Percentiles rank a stretch among this genome's conserved stretches.
phyloP scores from a whole-genome alignment of 1,139 yeast genomes.

The Nadsonia starkeyi-henricii region DNA sequence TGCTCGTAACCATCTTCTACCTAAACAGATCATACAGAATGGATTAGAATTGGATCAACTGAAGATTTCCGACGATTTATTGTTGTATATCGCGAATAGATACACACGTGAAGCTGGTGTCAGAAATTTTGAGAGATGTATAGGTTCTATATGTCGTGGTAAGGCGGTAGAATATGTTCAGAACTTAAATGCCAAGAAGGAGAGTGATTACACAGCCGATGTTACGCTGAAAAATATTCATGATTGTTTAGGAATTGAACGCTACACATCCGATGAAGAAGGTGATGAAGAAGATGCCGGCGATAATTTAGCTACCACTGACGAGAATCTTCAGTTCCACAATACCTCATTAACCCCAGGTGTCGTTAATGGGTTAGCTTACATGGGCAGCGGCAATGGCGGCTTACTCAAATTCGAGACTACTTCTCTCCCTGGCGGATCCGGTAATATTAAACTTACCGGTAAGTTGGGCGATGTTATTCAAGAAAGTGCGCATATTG shows the following conservation, averaged over 20 bases:
- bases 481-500: slow-evolving; percentile 71
- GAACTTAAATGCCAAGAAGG: slow-evolving; percentile 18
- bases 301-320: slow-evolving; percentile 14
- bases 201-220: slow-evolving; percentile 10
- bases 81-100: slow-evolving; percentile 48
- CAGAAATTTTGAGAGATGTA: slow-evolving; percentile 55
- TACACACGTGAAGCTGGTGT: slow-evolving; percentile 88
- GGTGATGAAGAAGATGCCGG: slow-evolving; percentile 25
- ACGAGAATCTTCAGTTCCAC: slow-evolving; percentile 23
- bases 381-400: slow-evolving; percentile 81
- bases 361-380: slow-evolving; percentile 81
- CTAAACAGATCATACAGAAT: slow-evolving; percentile 62
- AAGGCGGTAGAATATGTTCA: slow-evolving; percentile 70
- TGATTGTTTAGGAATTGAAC: slow-evolving; percentile 19
- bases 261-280: slow-evolving; percentile 28
- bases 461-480: slow-evolving; percentile 78
- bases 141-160: slow-evolving; percentile 62
- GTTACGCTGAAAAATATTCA: slow-evolving; percentile 4
- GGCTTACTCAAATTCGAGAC: slow-evolving; percentile 73
- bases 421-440: slow-evolving; percentile 43
- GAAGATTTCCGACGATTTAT: slow-evolving; percentile 31
- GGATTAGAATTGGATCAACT: slow-evolving; percentile 42
- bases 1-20: slow-evolving; percentile 56
- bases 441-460: slow-evolving; percentile 48
- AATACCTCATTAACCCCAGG: slow-evolving; percentile 33